These are phyloP conservation scores for Lumnitzera racemosa DNA, from an alignment of 345 rosid genomes.

Conservation along the genomic window DNA sequence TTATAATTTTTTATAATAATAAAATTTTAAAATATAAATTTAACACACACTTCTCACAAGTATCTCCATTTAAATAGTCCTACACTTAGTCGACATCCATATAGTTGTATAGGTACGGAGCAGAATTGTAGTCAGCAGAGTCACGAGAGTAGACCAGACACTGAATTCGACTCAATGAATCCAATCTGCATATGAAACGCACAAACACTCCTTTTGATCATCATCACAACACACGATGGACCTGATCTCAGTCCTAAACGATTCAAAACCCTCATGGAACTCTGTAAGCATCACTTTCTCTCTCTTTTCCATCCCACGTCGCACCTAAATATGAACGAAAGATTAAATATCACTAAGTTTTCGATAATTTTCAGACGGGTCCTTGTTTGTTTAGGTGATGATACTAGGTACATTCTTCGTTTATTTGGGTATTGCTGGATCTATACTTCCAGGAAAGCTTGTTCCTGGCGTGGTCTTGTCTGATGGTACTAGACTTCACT, in stretches of 20 bases:
- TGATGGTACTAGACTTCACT: slow-evolving; percentile 63
- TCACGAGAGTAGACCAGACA: no score
- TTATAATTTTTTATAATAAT: no score
- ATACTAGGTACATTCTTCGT: slow-evolving; percentile 41
- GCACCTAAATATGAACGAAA: neutral
- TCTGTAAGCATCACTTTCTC: slow-evolving; percentile 28
- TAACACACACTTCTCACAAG: no score
- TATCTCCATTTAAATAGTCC: no score
- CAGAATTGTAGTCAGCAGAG: no score
- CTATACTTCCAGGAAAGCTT: slow-evolving; percentile 55
- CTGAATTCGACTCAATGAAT: no score
- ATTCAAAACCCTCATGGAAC: slow-evolving; percentile 47
- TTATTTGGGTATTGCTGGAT: slow-evolving; percentile 65
- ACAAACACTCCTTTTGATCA: no score
- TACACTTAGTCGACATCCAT: no score
- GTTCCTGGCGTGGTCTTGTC: slow-evolving; percentile 52
- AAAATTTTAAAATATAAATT: no score
- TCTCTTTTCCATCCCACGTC: neutral
- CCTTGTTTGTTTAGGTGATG: slow-evolving; percentile 25
- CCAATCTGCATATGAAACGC: no score
- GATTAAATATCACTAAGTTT: neutral
- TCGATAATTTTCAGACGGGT: neutral
- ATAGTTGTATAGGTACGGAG: no score
- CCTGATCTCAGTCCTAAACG: slow-evolving; percentile 30
- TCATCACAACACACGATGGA: slow-evolving; percentile 27